phyloP scores from a whole-genome alignment of 768 basidiomycete genomes.

The Cystofilobasidium bisporidii region DNA sequence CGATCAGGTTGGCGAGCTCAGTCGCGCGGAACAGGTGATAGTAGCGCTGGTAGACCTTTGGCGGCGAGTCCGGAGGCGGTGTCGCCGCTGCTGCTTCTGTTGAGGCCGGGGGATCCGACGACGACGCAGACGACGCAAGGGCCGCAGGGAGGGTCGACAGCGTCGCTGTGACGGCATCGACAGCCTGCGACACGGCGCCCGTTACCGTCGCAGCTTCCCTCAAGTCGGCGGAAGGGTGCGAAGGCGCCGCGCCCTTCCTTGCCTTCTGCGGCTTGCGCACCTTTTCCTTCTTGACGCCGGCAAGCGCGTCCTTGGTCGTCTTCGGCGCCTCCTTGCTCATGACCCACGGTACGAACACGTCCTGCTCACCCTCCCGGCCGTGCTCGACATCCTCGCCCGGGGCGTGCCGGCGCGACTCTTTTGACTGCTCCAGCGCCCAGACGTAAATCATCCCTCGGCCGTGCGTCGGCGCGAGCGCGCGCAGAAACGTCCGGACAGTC shows the following conservation, averaged over 20 bases:
- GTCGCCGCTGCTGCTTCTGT: not conserved
- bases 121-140: too few relatives aligned
- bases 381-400: constrained; percentile 23
- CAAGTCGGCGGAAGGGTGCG: not conserved
- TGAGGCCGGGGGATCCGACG: not conserved
- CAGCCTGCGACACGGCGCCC: not conserved
- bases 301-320: constrained; percentile 26
- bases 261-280: constrained; percentile 5
- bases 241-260: constrained; percentile 10
- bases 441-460: constrained; percentile 86
- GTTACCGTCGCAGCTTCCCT: not conserved
- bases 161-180: not conserved
- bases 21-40: constrained; percentile 89
- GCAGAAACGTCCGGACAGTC: constrained; percentile 49
- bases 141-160: not conserved
- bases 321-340: constrained; percentile 41
- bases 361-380: constrained; percentile 46
- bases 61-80: constrained; percentile 17
- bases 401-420: constrained; percentile 45
- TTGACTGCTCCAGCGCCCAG: constrained; percentile 93
- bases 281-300: constrained; percentile 27
- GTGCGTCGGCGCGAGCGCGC: constrained; percentile 52
- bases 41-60: constrained; percentile 68
- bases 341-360: constrained; percentile 89
- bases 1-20: constrained; percentile 59